A percentile compares a stretch with the other conserved stretches of the same genome.
These are phyloP conservation scores for Suillus decipiens DNA, from an alignment of 768 basidiomycete species.

Conservation along the genomic window DNA sequence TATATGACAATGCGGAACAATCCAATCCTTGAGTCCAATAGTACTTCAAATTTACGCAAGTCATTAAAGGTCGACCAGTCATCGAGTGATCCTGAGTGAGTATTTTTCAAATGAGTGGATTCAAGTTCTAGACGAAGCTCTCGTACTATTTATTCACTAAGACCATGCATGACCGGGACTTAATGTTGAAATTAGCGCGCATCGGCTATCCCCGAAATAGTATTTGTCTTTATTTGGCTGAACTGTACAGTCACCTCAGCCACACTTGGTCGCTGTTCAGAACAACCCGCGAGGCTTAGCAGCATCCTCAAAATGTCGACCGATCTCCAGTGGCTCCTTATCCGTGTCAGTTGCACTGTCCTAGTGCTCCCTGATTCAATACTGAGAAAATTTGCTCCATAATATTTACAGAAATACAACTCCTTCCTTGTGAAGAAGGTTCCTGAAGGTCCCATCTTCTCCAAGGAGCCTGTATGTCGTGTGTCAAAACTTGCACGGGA, in stretches of 20 bases:
- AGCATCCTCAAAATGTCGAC: slow-evolving; percentile 62
- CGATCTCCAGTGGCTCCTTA: slow-evolving; percentile 93
- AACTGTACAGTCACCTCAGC: slow-evolving; percentile 37
- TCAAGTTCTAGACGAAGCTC: no score
- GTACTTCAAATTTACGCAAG: no score
- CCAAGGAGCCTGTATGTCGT: slow-evolving; percentile 74
- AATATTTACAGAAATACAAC: slow-evolving; percentile 64
- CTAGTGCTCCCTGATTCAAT: not conserved
- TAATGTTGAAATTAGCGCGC: no score
- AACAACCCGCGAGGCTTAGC: slow-evolving; percentile 11
- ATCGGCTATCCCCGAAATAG: slow-evolving; percentile 5
- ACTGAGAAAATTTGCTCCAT: slow-evolving; percentile 10
- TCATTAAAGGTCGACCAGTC: no score
- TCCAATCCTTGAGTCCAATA: no score
- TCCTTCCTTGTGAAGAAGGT: slow-evolving; percentile 83
- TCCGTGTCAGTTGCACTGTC: slow-evolving; percentile 63
- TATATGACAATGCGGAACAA: no score
- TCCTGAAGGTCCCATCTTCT: slow-evolving; percentile 74
- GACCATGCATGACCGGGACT: no score
- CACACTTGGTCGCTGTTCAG: slow-evolving; percentile 26
- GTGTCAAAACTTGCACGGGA: not conserved
- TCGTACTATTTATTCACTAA: no score
- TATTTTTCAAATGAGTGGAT: no score
- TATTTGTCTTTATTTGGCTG: slow-evolving; percentile 29
- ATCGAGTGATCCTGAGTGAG: no score